Evolutionary conservation across 257 asterid genomes (phyloP).

Genomic region (Solanum lycopersicoides): DNA sequence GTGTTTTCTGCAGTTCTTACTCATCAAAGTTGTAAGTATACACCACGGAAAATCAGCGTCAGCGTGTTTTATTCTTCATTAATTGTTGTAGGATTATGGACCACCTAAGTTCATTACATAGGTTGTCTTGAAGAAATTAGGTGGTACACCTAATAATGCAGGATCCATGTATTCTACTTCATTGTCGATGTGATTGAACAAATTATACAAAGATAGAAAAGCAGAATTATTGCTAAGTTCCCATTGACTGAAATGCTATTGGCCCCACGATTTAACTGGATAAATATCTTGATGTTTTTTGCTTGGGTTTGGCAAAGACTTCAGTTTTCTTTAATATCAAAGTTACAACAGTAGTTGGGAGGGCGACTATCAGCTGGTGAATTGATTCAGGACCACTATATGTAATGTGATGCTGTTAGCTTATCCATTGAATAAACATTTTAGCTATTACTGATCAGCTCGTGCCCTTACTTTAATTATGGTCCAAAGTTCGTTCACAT

Average conservation of each 20-base stretch:
- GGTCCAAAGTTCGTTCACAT: not conserved
- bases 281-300: not conserved
- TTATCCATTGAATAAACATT: not conserved
- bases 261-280: not conserved
- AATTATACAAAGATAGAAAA: not conserved
- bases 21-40: not conserved
- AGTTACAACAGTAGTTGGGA: not conserved
- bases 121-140: slow-evolving; percentile 1
- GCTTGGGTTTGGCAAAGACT: not conserved
- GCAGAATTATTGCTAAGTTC: not conserved
- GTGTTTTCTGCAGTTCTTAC: slow-evolving; percentile 32
- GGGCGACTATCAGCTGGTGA: not conserved
- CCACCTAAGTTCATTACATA: slow-evolving; percentile 13
- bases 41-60: not conserved
- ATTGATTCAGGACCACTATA: not conserved
- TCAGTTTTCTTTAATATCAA: not conserved
- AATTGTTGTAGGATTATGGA: slow-evolving; percentile 5
- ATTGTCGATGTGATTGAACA: not conserved
- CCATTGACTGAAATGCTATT: not conserved
- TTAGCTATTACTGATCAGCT: not conserved
- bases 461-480: not conserved
- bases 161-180: not conserved
- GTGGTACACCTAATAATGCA: not conserved
- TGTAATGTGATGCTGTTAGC: not conserved
- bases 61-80: not conserved